phyloP scores from a whole-genome alignment of 306 rosid species.

The Echinosophora koreensis region DNA sequence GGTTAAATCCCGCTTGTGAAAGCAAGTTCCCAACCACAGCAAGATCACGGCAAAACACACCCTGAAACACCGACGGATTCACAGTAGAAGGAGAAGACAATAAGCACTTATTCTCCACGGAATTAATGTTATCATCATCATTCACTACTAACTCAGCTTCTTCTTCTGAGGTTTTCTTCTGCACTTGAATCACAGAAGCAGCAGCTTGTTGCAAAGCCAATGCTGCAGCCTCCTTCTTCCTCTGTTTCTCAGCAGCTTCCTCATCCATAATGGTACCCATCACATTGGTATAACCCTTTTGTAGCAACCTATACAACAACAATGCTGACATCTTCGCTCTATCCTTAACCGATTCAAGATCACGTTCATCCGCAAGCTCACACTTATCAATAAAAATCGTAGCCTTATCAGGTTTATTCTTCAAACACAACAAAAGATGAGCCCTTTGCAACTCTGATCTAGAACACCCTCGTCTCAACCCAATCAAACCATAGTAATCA shows the following conservation, averaged over 20 bases:
- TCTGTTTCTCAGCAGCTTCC: conserved; percentile 70
- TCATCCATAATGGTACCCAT: conserved; percentile 68
- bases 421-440: conserved; percentile 69
- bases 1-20: conserved; percentile 77
- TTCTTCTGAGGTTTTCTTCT: background rate
- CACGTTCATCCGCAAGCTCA: conserved; percentile 72
- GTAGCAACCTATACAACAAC: conserved; percentile 78
- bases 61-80: conserved; percentile 63
- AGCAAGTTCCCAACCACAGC: conserved; percentile 83
- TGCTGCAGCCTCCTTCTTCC: conserved; percentile 57
- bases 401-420: conserved; percentile 88
- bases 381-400: conserved; percentile 73
- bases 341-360: conserved; percentile 76
- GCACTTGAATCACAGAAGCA: conserved; percentile 28
- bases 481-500: conserved; percentile 81
- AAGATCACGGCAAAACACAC: conserved; percentile 89
- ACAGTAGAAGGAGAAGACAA: conserved; percentile 46
- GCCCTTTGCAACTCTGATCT: conserved; percentile 85
- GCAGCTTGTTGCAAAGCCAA: conserved; percentile 34
- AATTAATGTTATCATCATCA: background rate
- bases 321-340: conserved; percentile 75
- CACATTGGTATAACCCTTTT: conserved; percentile 76
- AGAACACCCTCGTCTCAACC: conserved; percentile 85
- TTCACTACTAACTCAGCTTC: conserved; percentile 43
- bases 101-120: conserved; percentile 40